Base-by-base conservation (phyloP, 2,329 filamentous ascomycete genomes). In the Plectosphaerella plurivora region DNA sequence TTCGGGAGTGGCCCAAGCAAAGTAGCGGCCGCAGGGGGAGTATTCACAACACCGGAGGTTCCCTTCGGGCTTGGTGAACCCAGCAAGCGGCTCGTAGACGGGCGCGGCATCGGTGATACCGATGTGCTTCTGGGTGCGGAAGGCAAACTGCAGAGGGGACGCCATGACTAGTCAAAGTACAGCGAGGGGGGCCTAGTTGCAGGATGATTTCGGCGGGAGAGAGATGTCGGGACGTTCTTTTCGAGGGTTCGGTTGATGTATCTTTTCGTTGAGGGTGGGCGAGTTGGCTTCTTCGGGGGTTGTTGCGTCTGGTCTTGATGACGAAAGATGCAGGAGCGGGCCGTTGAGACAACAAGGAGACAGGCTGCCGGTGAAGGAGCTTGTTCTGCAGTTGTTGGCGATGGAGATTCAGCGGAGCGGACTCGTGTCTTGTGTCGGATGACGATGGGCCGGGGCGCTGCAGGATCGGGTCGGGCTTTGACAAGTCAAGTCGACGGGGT, bases 141-240 rank as follows among this genome's bases (percentile, higher is more conserved):
- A 96, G 74, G 91, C 90, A 85, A 97, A 89, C 84, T 97, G 93
- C 76, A 93, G 88, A 68, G 89, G 86, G 79, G 81, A 86, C 72
- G 90, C 89, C 91, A 96, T 97, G 83, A 86, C 89, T 91, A 91
- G 83, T 86, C 68, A 91, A 91, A 91, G 88, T 80, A 91, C 88
- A 88, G 86, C 65, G 61, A 55, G 58, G 63, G 22, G 63, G 62
- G 28, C 28, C 63, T 52, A 57, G 55, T 33, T 55, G 61, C 62
- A 67, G 61, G 49, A 45, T 58, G 56, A 55, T 47, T 53, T 60
- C 45, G 47, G 45, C 35, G 22, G 50, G 41, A 51, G 47, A 51
- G 47, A 45, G 39, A 20, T 49, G 51, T 44, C 41, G 36, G 22
- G 39, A 54, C 57, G 57, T 58, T 58, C 57, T 58, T 58, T 12